A percentile compares a stretch with the other conserved stretches of the same genome.
Conservation (phyloP, 345 rosid genomes). For the Carallia pectinifolia region DNA sequence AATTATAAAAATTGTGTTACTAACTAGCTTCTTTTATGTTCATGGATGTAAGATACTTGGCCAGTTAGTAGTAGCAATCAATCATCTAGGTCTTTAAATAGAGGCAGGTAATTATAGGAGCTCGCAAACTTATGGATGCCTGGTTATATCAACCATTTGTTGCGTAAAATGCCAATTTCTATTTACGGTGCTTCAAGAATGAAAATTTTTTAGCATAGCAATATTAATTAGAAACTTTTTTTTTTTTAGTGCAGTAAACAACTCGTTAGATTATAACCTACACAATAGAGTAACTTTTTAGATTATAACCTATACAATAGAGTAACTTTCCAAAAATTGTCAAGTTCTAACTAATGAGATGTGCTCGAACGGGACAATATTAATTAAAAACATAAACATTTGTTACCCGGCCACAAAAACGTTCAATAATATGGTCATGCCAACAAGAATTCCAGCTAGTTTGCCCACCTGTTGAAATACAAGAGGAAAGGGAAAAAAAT, state of each 20-base stretch:
- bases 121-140: neutral
- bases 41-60: no score
- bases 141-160: no score
- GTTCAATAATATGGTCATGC: conserved; percentile 59
- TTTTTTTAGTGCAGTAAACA: no score
- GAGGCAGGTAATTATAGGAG: no score
- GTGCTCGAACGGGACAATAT: neutral
- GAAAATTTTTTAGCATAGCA: neutral
- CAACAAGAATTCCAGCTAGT: conserved; percentile 55
- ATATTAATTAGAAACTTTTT: neutral
- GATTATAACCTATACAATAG: no score
- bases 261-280: no score
- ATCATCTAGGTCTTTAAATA: neutral
- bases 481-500: neutral
- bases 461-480: conserved; percentile 32
- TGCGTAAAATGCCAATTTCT: no score
- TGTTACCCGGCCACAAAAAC: conserved; percentile 59
- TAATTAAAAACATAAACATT: neutral
- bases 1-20: neutral
- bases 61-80: neutral
- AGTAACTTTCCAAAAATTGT: no score
- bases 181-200: neutral
- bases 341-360: no score
- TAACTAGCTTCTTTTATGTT: neutral
- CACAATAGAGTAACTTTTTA: no score